phyloP scores from a whole-genome alignment of 495 filamentous ascomycete genomes.

The Aspergillus biplanus region DNA sequence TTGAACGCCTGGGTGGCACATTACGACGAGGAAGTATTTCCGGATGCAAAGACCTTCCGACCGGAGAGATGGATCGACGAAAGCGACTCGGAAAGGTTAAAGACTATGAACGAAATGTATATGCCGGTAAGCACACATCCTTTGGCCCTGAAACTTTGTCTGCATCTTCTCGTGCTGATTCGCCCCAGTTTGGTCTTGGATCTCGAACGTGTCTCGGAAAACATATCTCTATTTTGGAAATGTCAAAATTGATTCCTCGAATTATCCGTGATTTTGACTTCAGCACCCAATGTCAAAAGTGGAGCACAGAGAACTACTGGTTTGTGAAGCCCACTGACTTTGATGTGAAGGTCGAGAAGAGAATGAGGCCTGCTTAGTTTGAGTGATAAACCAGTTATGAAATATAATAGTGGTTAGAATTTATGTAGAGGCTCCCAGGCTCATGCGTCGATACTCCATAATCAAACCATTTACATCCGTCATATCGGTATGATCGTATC shows the following conservation, averaged over 20 bases:
- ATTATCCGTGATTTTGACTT: constrained; percentile 50
- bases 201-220: constrained; percentile 51
- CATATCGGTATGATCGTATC: constrained; percentile 38
- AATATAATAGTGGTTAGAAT: background rate
- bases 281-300: constrained; percentile 30
- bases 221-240: constrained; percentile 51
- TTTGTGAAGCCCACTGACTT: constrained; percentile 52
- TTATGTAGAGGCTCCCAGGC: constrained; percentile 23
- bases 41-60: constrained; percentile 34
- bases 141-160: background rate
- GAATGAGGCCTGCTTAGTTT: background rate
- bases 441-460: constrained; percentile 35
- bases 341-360: constrained; percentile 28
- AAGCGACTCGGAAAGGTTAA: constrained; percentile 31
- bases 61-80: constrained; percentile 48
- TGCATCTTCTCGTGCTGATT: constrained; percentile 6
- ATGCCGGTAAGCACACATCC: constrained; percentile 38
- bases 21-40: constrained; percentile 51
- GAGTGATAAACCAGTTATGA: background rate
- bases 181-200: constrained; percentile 49
- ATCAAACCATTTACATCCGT: constrained; percentile 36
- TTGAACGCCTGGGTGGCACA: constrained; percentile 58
- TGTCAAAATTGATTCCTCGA: constrained; percentile 52
- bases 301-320: constrained; percentile 50
- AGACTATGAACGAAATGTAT: constrained; percentile 47